phyloP scores from a whole-genome alignment of 148 eudicot genomes.

The Spergularia marina region DNA sequence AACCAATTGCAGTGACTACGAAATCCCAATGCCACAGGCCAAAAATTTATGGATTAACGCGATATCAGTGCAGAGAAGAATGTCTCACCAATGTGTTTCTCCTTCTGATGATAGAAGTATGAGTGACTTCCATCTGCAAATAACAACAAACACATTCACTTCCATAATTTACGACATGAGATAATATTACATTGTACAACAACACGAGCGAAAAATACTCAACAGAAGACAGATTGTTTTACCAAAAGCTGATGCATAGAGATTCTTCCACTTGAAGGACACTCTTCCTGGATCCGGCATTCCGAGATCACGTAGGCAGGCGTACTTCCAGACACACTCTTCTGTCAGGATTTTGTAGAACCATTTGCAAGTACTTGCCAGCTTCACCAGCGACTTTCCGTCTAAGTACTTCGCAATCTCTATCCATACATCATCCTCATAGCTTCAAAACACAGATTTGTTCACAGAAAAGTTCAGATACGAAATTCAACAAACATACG shows the following conservation, averaged over 20 bases:
- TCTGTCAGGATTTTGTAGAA: constrained; percentile 60
- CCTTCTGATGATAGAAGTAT: constrained; percentile 67
- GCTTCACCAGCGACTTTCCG: constrained; percentile 73
- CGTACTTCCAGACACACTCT: constrained; percentile 80
- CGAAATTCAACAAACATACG: not conserved
- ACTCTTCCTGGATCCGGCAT: constrained; percentile 71
- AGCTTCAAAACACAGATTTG: constrained; percentile 33
- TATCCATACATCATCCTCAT: constrained; percentile 81
- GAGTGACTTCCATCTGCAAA: constrained; percentile 87
- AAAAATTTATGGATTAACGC: not conserved
- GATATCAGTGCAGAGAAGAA: not conserved
- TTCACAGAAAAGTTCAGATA: not conserved
- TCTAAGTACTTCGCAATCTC: constrained; percentile 85
- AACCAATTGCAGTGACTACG: not conserved
- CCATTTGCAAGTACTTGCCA: constrained; percentile 79
- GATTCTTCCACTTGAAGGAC: constrained; percentile 62
- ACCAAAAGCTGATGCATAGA: constrained; percentile 81
- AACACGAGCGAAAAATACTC: not conserved
- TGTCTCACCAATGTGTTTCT: constrained; percentile 78
- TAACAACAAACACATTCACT: constrained; percentile 3
- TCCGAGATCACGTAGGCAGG: constrained; percentile 74
- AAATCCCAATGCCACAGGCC: not conserved
- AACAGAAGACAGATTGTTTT: constrained; percentile 13
- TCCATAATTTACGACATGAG: not conserved
- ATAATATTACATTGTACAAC: not conserved